phyloP scores from a whole-genome alignment of 306 rosid genomes.

The Acacia confusa region DNA sequence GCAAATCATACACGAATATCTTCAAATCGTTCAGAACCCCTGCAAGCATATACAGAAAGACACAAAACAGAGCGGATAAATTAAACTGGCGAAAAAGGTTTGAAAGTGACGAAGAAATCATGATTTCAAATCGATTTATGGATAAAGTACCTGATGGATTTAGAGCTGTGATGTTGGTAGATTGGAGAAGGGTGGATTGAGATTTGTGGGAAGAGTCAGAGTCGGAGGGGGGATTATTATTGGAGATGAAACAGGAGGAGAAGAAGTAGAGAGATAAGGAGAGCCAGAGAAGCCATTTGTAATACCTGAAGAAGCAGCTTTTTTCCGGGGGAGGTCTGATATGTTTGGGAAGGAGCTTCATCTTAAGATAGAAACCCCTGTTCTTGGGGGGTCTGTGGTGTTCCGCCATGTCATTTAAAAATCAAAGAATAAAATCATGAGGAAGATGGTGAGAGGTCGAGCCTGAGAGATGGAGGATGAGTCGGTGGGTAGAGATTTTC shows the following conservation, averaged over 20 bases:
- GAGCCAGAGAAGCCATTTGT: constrained; percentile 76
- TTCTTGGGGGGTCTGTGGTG: constrained; percentile 38
- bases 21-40: constrained; percentile 47
- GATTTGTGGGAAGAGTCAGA: constrained; percentile 30
- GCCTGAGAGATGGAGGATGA: not conserved
- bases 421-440: not conserved
- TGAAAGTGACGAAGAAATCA: not conserved
- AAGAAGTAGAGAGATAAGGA: constrained; percentile 72
- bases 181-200: constrained; percentile 40
- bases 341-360: constrained; percentile 65
- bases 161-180: constrained; percentile 26
- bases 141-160: constrained; percentile 34
- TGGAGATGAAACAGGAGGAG: constrained; percentile 56
- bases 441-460: not conserved
- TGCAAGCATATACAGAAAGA: constrained; percentile 12
- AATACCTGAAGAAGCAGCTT: constrained; percentile 52
- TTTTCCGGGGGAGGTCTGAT: constrained; percentile 53
- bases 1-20: constrained; percentile 76
- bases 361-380: constrained; percentile 62
- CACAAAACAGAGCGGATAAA: not conserved
- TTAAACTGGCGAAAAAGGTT: not conserved
- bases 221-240: constrained; percentile 28
- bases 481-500: constrained; percentile 57
- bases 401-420: constrained; percentile 59
- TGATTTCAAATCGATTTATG: not conserved